Conservation (phyloP, 768 basidiomycete species). For the Phaffia tasmanica region DNA sequence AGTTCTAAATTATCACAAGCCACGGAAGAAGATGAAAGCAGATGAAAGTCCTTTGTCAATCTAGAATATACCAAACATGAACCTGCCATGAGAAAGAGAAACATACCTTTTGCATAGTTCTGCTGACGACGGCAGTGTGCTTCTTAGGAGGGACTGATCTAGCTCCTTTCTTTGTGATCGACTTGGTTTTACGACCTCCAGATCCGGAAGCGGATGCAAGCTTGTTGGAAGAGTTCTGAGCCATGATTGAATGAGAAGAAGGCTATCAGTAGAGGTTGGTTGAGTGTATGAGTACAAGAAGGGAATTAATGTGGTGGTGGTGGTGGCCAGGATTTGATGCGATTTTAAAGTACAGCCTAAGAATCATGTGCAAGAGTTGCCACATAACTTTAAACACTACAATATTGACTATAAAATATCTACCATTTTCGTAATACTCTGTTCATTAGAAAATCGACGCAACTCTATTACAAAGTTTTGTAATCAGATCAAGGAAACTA, state of each 20-base stretch:
- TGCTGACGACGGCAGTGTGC: slow-evolving; percentile 56
- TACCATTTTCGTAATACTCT: too few relatives aligned
- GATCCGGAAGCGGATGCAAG: slow-evolving; percentile 50
- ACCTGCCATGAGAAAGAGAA: neutral
- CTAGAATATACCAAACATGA: neutral
- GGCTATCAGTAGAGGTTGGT: too few relatives aligned
- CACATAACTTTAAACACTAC: too few relatives aligned
- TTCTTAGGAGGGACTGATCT: slow-evolving; percentile 75
- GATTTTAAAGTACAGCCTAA: too few relatives aligned
- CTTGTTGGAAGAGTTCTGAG: slow-evolving; percentile 78
- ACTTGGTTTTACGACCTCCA: slow-evolving; percentile 53
- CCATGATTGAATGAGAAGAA: slow-evolving; percentile 41
- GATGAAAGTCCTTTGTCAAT: slow-evolving; percentile 21
- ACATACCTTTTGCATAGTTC: slow-evolving; percentile 62
- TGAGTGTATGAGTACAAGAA: too few relatives aligned
- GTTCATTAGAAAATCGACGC: too few relatives aligned
- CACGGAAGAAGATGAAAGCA: neutral
- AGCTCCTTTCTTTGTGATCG: slow-evolving; percentile 69
- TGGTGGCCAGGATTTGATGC: too few relatives aligned
- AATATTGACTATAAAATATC: too few relatives aligned
- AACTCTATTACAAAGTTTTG: too few relatives aligned
- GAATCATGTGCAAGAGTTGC: too few relatives aligned
- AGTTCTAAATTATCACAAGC: slow-evolving; percentile 43
- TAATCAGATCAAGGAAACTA: too few relatives aligned
- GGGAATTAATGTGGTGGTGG: too few relatives aligned